Base-by-base conservation (phyloP, 2,329 filamentous ascomycete genomes). In the Alternaria postmessia region DNA sequence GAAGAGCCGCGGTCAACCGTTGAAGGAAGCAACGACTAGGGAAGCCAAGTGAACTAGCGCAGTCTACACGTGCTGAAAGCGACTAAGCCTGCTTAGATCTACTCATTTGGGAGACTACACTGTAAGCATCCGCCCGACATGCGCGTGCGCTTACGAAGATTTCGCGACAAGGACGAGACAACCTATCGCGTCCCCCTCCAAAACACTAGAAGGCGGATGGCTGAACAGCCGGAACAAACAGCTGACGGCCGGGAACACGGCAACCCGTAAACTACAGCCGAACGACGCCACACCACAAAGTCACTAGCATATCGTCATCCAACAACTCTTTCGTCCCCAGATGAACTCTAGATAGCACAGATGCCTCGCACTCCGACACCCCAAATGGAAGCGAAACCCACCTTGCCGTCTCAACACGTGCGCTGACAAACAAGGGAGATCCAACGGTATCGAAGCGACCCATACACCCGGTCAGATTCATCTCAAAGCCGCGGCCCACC, bases 351-450 rank as follows among this genome's bases (percentile, higher is more conserved):
- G 6, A 24, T 30, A 49, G 30, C 30, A 49, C 20, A 34, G 9
- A 24, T 18, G 36, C 24, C 38, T 59, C 51, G 56, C 56, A 54
- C 22, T 26, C 28, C 38, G 42, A 32, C 57, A 51, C 52, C 52
- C 14, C 51, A 51, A 59, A 59, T 24, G 51, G 57, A 55, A 41
- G 22, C 42, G 30, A 22, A 54, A 32, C 30, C 30, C 48, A 36
- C 43, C 20, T 46, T 22, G 26, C n/a, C 30, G 30, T 30, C 44
- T 32, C 26, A 39, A 22, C 49, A 58, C 56, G 49, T 58, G 56
- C 49, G 16, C n/a, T 20, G 20, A 30, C 36, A 7, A 4, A 36
- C 16, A 49, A 49, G 14, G 32, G 46, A 36, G 24, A 20, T 22
- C 39, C 22, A 46, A 22, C 55, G 18, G 11, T 41, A 20, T 42